phyloP scores from a whole-genome alignment of 805 yeast genomes.

The Saturnispora halmiae region DNA sequence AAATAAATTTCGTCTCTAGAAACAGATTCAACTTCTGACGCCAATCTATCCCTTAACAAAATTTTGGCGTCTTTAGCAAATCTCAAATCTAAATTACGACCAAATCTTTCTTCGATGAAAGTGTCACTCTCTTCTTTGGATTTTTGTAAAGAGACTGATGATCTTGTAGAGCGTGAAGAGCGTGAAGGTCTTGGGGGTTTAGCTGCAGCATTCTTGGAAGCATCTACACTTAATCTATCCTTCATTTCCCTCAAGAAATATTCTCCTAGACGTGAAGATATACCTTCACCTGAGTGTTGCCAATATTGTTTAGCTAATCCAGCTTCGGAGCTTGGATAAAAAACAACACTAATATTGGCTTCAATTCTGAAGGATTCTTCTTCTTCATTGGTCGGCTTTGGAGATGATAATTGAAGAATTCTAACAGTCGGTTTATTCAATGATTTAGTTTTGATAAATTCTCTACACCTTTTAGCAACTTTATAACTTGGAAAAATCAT shows the following conservation, averaged over 20 bases:
- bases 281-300: slow-evolving; percentile 98
- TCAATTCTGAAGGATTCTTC: slow-evolving; percentile 55
- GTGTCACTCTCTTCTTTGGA: slow-evolving; percentile 44
- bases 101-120: slow-evolving; percentile 83
- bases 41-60: slow-evolving; percentile 66
- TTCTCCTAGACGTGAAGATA: slow-evolving; percentile 83
- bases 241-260: slow-evolving; percentile 60
- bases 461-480: slow-evolving; percentile 79
- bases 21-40: slow-evolving; percentile 37
- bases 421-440: slow-evolving; percentile 36
- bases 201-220: slow-evolving; percentile 15
- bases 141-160: slow-evolving; percentile 18
- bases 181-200: slow-evolving; percentile 15
- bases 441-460: slow-evolving; percentile 48
- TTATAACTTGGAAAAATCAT: slow-evolving; percentile 70
- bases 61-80: slow-evolving; percentile 67
- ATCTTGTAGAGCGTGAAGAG: slow-evolving; percentile 22
- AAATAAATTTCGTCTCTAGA: slow-evolving; percentile 67
- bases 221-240: slow-evolving; percentile 26
- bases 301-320: slow-evolving; percentile 76
- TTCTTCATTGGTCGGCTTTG: slow-evolving; percentile 50
- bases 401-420: slow-evolving; percentile 64
- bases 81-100: slow-evolving; percentile 74
- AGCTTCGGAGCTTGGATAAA: slow-evolving; percentile 54
- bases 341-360: slow-evolving; percentile 68